These are phyloP conservation scores for Urochloa ruziziensis DNA, from an alignment of 176 grass and related monocot species.

Conservation along the genomic window DNA sequence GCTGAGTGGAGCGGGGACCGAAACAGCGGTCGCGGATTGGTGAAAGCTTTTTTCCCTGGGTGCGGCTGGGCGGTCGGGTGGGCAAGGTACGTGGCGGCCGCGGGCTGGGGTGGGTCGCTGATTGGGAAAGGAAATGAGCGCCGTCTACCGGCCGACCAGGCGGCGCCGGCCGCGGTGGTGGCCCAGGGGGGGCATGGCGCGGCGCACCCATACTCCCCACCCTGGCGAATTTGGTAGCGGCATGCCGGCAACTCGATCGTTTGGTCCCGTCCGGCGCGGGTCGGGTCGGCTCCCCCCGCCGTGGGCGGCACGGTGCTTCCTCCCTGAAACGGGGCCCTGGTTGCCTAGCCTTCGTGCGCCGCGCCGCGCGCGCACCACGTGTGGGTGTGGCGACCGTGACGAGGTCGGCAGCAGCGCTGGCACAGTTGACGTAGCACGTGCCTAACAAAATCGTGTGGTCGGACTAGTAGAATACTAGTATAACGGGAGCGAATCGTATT, in stretches of 20 bases:
- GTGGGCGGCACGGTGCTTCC: slow-evolving; percentile 9
- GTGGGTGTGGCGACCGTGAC: neutral
- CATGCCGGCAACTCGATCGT: neutral
- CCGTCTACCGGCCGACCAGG: neutral
- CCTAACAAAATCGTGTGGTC: neutral
- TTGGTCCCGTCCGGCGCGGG: neutral
- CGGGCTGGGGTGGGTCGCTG: neutral
- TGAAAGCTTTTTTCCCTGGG: neutral
- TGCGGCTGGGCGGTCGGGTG: slow-evolving; percentile 19
- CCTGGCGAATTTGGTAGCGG: neutral
- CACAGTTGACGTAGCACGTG: neutral
- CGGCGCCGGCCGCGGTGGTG: neutral
- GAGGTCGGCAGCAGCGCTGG: neutral
- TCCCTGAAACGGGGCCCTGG: neutral
- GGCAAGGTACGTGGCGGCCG: slow-evolving; percentile 10
- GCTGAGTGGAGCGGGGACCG: neutral
- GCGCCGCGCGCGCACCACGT: neutral
- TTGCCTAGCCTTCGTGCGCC: neutral
- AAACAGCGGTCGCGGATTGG: neutral
- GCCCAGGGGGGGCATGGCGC: neutral
- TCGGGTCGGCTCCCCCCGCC: no score
- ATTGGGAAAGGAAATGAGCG: neutral
- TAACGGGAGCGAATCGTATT: no score
- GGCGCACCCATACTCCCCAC: neutral
- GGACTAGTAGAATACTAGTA: no score